Evolutionary conservation across 2,329 filamentous ascomycete genomes (phyloP), one percentile per base, ranked within the genome.

Genomic region (Aureobasidium sp.): DNA sequence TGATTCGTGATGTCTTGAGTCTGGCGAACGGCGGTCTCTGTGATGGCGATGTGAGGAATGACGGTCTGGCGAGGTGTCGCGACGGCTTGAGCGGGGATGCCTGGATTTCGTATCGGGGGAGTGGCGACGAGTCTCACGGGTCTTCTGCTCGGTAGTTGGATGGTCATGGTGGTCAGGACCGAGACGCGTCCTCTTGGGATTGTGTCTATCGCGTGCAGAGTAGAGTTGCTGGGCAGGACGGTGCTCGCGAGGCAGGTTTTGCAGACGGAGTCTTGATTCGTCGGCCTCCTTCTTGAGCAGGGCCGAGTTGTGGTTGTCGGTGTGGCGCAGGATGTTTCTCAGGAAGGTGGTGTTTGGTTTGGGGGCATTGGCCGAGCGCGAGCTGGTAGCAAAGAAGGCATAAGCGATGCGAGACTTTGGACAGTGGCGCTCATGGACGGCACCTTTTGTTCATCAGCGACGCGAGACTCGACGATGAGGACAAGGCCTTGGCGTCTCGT

Each of bases 341-440:
- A 99, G 77, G 71, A 97, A 97, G 37, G 89, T 84, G 0, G 90
- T 97, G 70, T 99, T 97, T 3, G 93, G 92, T 72, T 93, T 97
- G 0, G 90, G 90, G 65, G 82, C 83, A 7, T 54, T 54, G 50
- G 62, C 33, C 12, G 52, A 54, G 27, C 45, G 48, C 24, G 61
- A 54, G 27, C 61, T 62, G 39, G 49, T 40, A 42, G 22, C 31
- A 35, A 53, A 42, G 44, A 53, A 42, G 27, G 19, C 61, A 48
- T 52, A 9, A 50, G 48, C 44, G 52, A 50, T 33, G 52, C 29
- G 62, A 62, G 14, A 33, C 37, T 49, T 60, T 7, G 50, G 71
- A 74, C 29, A 40, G 22, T 11, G 27, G 24, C 22, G 37, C 5
- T 40, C 40, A 29, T 9, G 54, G 54, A 33, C 7, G 29, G 64